Evolutionary conservation across 176 grass and related monocot genomes (phyloP).

Genomic region (Sorghum bicolor): DNA sequence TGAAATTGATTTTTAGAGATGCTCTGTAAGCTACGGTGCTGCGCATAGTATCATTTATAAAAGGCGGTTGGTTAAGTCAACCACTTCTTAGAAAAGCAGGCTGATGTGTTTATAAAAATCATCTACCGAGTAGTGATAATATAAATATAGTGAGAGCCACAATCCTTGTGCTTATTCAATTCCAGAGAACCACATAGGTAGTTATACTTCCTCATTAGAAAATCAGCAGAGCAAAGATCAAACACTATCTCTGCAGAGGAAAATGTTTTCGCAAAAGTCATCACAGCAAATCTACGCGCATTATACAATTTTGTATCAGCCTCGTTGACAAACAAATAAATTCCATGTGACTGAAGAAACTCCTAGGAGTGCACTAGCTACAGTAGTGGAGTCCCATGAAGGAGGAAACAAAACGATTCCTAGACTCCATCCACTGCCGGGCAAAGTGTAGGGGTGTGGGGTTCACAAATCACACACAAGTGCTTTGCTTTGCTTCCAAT

Average conservation of each 20-base stretch:
- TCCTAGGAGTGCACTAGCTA: background rate
- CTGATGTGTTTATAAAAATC: background rate
- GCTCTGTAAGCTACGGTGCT: background rate
- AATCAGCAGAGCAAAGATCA: background rate
- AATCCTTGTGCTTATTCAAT: background rate
- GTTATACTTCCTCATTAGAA: background rate
- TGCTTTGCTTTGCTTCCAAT: constrained; percentile 37
- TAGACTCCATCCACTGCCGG: background rate
- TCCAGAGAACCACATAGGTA: background rate
- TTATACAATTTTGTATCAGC: background rate
- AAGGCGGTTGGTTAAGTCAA: background rate
- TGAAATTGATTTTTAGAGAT: too few species aligned
- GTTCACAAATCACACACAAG: constrained; percentile 7
- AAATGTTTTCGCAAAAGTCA: background rate
- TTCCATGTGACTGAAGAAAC: background rate
- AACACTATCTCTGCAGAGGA: background rate
- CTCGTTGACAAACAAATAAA: background rate
- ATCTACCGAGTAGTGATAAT: background rate
- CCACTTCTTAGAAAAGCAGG: background rate
- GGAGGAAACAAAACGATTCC: background rate
- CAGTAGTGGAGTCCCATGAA: background rate
- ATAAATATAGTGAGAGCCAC: background rate
- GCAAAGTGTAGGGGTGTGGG: background rate
- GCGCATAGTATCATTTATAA: background rate
- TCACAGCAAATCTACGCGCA: background rate